Base-by-base conservation (phyloP, 108 stramenopile species). In the Aurantiochytrium sp. region DNA sequence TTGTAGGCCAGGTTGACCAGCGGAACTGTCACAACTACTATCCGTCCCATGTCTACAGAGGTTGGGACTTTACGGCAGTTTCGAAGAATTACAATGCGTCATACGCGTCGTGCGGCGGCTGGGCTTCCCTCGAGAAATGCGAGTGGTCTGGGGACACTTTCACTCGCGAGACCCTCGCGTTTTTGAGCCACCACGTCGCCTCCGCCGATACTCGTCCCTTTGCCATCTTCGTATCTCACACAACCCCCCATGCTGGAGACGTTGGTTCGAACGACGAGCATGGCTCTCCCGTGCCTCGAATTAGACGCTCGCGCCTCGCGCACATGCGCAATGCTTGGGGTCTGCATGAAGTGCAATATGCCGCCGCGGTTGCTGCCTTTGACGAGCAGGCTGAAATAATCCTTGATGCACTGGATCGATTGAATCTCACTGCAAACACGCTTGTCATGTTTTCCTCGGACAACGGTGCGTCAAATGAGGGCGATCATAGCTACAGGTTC, bases 381-480 rank as follows among this genome's bases (percentile, higher is more conserved):
- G 89, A 89, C 53, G 43, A 8, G 1, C 45, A 58, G 16, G 23
- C 72, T 12, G 89, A 47, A 4, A 18, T 12, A 2, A 29, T 89
- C 35, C 16, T 73, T 6, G 29, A 49, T 0, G 44, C 44, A 4
- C 47, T 89, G 19, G 72, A 89, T 19, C 10, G 16, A 4, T 5
- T 71, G 5, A 64, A 45, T 16, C 69, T 72, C 5, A 21, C 10
- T 18, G 69, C 3, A 42, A 44, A 89, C 71, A 88, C 88, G 5
- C n/a, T 88, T 8, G 71, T 88, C 47, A 23, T 88, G 19, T 88
- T 88, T 29, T 21, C 60, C 21, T 49, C 45, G 21, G 88, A 88
- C 49, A 88, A 88, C 29, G 88, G 88, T 5, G 87, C 87, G 19
- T 58, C 58, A n/a, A 60, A 47, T 59, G 87, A 88, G 60, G 87